Percentiles rank a stretch among this genome's conserved stretches.
These are phyloP conservation scores for Rhinocladiella similis DNA, from an alignment of 2,329 filamentous ascomycete species.

Conservation along the genomic window DNA sequence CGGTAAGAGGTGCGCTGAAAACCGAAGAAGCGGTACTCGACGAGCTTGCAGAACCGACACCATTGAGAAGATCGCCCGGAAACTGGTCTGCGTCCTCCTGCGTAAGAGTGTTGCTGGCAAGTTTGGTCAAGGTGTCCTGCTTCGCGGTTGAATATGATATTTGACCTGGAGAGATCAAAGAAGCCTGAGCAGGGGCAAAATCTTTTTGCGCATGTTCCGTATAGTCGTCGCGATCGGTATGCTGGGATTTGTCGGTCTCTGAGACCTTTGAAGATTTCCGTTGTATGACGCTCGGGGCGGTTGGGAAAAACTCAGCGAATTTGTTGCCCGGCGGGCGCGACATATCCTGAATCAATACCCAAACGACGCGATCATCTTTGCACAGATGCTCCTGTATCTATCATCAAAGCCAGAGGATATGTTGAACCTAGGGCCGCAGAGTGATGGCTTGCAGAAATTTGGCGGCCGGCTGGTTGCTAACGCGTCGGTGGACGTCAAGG, in stretches of 20 bases:
- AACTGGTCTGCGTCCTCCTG: constrained; percentile 35
- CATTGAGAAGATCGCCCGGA: constrained; percentile 68
- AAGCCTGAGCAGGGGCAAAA: constrained; percentile 11
- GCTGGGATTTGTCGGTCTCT: constrained; percentile 49
- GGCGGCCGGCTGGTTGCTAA: constrained; percentile 11
- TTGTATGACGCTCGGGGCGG: constrained; percentile 66
- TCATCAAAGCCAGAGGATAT: neutral
- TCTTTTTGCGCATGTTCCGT: constrained; percentile 25
- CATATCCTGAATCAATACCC: constrained; percentile 48
- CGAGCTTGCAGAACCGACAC: constrained; percentile 71
- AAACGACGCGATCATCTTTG: constrained; percentile 26
- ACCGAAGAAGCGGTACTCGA: constrained; percentile 70
- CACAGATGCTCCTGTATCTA: constrained; percentile 16
- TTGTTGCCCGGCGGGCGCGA: constrained; percentile 73
- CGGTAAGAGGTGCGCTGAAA: constrained; percentile 60
- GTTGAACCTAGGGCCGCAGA: constrained; percentile 10
- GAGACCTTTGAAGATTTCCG: constrained; percentile 47
- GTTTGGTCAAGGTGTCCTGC: constrained; percentile 17
- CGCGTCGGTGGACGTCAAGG: constrained; percentile 22
- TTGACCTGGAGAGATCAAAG: constrained; percentile 18
- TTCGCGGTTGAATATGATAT: constrained; percentile 9
- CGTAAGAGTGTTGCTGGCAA: constrained; percentile 33
- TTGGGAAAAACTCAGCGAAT: constrained; percentile 84
- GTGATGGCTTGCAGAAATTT: constrained; percentile 3
- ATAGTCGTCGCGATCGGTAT: constrained; percentile 12